phyloP scores from a whole-genome alignment of 2,329 filamentous ascomycete species.

The Colletotrichum sojae region DNA sequence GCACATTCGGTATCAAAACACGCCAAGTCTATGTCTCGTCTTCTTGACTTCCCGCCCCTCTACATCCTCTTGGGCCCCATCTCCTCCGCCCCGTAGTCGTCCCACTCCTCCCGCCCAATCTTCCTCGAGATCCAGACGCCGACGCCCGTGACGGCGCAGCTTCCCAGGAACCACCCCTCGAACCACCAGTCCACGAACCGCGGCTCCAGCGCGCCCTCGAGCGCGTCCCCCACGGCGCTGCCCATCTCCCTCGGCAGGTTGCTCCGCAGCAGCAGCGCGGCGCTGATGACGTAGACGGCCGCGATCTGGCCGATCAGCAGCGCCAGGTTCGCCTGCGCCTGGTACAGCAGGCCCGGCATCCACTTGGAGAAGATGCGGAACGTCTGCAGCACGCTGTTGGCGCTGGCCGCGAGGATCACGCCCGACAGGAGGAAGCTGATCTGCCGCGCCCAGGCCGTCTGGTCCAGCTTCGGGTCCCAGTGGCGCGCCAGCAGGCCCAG shows the following conservation, averaged over 20 bases:
- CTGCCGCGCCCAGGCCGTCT: conserved; percentile 85
- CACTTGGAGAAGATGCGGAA: conserved; percentile 85
- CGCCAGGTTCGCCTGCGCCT: conserved; percentile 83
- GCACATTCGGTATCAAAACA: conserved; percentile 17
- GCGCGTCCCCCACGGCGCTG: conserved; percentile 81
- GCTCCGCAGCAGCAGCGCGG: conserved; percentile 81
- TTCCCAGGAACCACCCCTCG: conserved; percentile 85
- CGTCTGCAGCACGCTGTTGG: conserved; percentile 88
- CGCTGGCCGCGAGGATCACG: conserved; percentile 85
- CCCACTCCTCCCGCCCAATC: conserved; percentile 70
- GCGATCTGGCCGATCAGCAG: conserved; percentile 85
- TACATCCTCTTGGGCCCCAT: conserved; percentile 55
- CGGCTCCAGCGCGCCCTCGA: conserved; percentile 82
- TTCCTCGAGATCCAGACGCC: conserved; percentile 82
- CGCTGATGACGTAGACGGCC: conserved; percentile 88
- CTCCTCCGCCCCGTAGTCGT: conserved; percentile 75
- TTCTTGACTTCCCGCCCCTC: not conserved
- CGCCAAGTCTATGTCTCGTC: not conserved
- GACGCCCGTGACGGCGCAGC: conserved; percentile 75
- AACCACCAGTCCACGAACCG: conserved; percentile 87
- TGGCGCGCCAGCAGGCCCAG: conserved; percentile 85
- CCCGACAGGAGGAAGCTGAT: conserved; percentile 88
- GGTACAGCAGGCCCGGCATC: conserved; percentile 78
- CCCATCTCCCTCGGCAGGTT: conserved; percentile 85
- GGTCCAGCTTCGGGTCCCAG: conserved; percentile 87